Base-by-base conservation (phyloP, 805 yeast genomes). In the Schwanniomyces vanrijiae region DNA sequence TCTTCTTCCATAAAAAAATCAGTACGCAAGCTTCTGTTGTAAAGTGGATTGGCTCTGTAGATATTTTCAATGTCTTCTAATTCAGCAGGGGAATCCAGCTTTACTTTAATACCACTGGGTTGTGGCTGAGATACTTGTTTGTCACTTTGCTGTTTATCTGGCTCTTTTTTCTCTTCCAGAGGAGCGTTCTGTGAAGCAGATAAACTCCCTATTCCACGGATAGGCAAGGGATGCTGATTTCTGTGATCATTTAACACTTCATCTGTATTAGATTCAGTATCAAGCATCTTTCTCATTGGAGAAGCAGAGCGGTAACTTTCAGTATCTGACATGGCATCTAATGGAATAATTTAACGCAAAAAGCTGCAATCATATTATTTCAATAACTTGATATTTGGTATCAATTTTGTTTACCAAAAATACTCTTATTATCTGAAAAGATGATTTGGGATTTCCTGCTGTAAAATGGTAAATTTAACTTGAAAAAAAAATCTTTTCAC, bases 211-310 rank as follows among this genome's bases (percentile, higher is more conserved):
- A 31, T 31, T 4, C 44, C 43, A 8, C 61, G 52, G 21, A 55
- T 50, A 28, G 69, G 75, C n/a, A 69, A 64, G 13, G 67, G 59
- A 26, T 58, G 56, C 53, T 72, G 77, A 53, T 71, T 47, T 42
- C 77, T 57, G 54, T 72, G 76, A 56, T 72, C 77, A 45, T 70
- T 62, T 47, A 72, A 60, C 14, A 64, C 63, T 39, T 68, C 69
- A 45, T 69, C 75, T 25, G 63, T 59, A 41, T 49, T 58, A 52
- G 52, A 52, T 47, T 43, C 54, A 19, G 49, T 54, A 24, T 55
- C 45, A 34, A 50, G 58, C 42, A 59, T 45, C 24, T 55, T 58
- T 50, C 59, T 58, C 42, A 55, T 35, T 14, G 66, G 58, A n/a
- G 67, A 59, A 19, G 55, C 59, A 24, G 65, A 60, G 50, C 55